A percentile compares a stretch with the other conserved stretches of the same genome.
These are phyloP conservation scores for Metrosideros polymorpha DNA, from an alignment of 441 rosid species.

Conservation along the genomic window DNA sequence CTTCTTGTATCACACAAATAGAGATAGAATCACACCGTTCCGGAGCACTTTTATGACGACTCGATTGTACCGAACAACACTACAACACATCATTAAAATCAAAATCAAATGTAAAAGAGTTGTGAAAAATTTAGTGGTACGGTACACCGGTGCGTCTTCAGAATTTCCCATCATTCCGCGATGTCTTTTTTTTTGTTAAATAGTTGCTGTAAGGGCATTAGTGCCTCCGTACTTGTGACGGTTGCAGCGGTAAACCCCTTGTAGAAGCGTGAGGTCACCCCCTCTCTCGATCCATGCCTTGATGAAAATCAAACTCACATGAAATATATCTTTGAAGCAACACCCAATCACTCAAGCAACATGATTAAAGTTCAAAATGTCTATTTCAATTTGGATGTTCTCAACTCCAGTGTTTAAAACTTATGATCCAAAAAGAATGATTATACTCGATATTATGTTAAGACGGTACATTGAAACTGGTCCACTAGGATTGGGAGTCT, in stretches of 20 bases:
- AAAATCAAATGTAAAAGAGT: neutral
- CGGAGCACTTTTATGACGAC: neutral
- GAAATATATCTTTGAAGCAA: neutral
- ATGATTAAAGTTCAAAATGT: too few relatives aligned
- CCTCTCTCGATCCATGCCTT: neutral
- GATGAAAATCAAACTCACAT: neutral
- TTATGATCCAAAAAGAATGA: neutral
- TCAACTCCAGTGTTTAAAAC: neutral
- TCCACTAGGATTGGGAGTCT: neutral
- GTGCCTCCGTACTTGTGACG: neutral
- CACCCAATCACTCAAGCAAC: neutral
- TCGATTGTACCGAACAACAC: neutral
- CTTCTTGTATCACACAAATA: neutral
- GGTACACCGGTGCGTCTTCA: neutral
- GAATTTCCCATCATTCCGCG: neutral
- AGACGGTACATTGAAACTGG: neutral
- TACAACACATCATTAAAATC: too few relatives aligned
- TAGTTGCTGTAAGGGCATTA: neutral
- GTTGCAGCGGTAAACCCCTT: neutral
- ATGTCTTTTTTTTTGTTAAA: neutral
- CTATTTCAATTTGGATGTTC: neutral
- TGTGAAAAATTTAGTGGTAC: accelerated
- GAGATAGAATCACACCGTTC: neutral
- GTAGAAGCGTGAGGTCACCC: neutral
- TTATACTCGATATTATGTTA: neutral